phyloP scores from a whole-genome alignment of 768 basidiomycete species.

The Boletus rex-veris region DNA sequence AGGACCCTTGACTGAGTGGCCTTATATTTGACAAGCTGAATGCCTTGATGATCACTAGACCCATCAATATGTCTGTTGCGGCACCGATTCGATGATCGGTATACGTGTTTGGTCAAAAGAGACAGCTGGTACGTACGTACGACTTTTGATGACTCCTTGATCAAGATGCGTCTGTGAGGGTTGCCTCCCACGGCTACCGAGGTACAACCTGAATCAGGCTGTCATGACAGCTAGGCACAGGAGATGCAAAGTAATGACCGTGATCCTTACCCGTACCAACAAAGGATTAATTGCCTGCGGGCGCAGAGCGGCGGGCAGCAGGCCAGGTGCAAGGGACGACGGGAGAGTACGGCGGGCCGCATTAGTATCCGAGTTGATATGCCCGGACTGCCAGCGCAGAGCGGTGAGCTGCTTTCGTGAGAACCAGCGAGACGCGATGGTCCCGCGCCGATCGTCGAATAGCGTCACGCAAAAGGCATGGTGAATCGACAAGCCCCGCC shows the following conservation, averaged over 20 bases:
- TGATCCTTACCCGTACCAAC: neutral
- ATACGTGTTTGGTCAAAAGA: neutral
- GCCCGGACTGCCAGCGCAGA: neutral
- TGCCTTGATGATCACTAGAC: neutral
- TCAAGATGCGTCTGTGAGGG: neutral
- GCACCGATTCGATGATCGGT: slow-evolving; percentile 10
- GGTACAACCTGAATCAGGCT: neutral
- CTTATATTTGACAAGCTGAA: neutral
- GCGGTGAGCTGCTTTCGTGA: neutral
- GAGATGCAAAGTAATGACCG: neutral
- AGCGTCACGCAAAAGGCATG: too few relatives aligned
- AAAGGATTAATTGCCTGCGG: slow-evolving; percentile 4
- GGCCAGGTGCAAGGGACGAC: neutral
- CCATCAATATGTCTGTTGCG: neutral
- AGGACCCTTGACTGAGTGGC: slow-evolving; percentile 7
- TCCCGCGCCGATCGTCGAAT: neutral
- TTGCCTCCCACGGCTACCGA: slow-evolving; percentile 1
- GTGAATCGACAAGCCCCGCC: neutral
- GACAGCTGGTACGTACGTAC: neutral
- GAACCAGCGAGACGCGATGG: neutral
- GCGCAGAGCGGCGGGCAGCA: neutral
- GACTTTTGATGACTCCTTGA: neutral
- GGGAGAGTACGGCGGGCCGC: neutral
- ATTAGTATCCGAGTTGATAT: neutral
- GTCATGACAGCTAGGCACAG: slow-evolving; percentile 7